A percentile compares a stretch with the other conserved stretches of the same genome.
These are phyloP conservation scores for Cladosporium colombiae DNA, from an alignment of 2,329 filamentous ascomycete species.

Conservation along the genomic window DNA sequence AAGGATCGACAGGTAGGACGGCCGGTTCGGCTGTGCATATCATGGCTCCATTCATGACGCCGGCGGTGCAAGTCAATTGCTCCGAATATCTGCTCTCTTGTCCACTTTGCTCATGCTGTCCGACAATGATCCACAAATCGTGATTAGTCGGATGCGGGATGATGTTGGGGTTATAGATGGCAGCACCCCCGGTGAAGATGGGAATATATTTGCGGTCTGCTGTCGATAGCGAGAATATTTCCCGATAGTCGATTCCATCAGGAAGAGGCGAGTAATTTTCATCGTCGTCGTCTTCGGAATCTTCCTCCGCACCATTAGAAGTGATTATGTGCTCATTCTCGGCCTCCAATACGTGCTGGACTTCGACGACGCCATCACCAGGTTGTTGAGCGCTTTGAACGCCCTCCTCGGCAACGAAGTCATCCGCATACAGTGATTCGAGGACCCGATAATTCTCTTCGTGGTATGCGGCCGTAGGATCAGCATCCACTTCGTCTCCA, in stretches of 20 bases:
- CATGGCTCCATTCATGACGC: constrained; percentile 1
- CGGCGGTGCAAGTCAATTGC: neutral
- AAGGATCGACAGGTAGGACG: constrained; percentile 51
- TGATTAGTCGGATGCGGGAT: constrained; percentile 55
- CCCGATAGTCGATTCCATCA: neutral
- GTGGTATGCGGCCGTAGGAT: neutral
- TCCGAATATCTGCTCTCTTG: neutral
- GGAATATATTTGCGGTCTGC: neutral
- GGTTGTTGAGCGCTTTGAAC: neutral
- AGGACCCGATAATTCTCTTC: neutral
- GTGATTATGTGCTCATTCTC: neutral
- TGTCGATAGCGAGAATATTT: neutral
- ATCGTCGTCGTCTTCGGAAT: neutral
- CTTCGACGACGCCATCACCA: neutral
- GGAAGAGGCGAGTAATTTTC: neutral
- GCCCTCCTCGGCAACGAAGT: neutral
- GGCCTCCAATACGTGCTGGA: neutral
- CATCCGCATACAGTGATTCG: neutral
- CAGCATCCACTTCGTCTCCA: neutral
- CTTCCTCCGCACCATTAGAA: neutral
- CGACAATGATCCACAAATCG: constrained; percentile 55
- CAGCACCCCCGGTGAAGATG: neutral
- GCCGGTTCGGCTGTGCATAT: constrained; percentile 33
- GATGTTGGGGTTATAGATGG: constrained; percentile 54
- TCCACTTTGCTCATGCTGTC: constrained; percentile 44